Evolutionary conservation across 1,139 yeast species (phyloP).

Genomic region (Hanseniaspora uvarum): DNA sequence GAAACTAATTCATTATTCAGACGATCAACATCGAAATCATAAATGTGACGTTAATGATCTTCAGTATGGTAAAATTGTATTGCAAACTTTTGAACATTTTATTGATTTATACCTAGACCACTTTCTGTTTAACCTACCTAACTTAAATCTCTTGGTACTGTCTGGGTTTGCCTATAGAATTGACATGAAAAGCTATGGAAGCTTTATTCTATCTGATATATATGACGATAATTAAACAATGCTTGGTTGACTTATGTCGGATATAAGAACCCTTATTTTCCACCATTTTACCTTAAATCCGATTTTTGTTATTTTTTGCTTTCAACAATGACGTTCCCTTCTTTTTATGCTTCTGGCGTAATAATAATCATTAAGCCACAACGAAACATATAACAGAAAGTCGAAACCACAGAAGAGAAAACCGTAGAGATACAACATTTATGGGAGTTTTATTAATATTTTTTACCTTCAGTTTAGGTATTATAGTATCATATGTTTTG

Average conservation of each 20-base stretch:
- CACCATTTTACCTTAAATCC: neutral
- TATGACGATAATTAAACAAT: neutral
- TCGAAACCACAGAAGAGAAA: too few relatives aligned
- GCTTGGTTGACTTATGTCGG: neutral
- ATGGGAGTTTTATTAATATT: neutral
- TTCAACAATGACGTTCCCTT: neutral
- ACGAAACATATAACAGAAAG: too few relatives aligned
- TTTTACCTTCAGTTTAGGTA: neutral
- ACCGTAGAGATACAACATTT: too few relatives aligned
- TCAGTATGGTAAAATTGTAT: neutral
- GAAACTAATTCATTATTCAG: constrained; percentile 10
- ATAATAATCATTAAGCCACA: too few relatives aligned
- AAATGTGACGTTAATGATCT: neutral
- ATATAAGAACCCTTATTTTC: neutral
- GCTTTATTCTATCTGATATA: constrained; percentile 5
- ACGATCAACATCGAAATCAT: constrained; percentile 1
- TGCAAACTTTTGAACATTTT: constrained; percentile 13
- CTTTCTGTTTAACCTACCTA: constrained; percentile 6
- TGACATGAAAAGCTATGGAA: constrained; percentile 7
- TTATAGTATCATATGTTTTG: neutral
- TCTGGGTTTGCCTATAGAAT: constrained; percentile 14
- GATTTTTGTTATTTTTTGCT: neutral
- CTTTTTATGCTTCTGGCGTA: too few relatives aligned
- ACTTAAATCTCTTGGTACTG: neutral
- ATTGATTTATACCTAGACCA: constrained; percentile 6